A percentile compares a stretch with the other conserved stretches of the same genome.
Conservation (phyloP, 306 rosid species). For the Glycine latifolia region DNA sequence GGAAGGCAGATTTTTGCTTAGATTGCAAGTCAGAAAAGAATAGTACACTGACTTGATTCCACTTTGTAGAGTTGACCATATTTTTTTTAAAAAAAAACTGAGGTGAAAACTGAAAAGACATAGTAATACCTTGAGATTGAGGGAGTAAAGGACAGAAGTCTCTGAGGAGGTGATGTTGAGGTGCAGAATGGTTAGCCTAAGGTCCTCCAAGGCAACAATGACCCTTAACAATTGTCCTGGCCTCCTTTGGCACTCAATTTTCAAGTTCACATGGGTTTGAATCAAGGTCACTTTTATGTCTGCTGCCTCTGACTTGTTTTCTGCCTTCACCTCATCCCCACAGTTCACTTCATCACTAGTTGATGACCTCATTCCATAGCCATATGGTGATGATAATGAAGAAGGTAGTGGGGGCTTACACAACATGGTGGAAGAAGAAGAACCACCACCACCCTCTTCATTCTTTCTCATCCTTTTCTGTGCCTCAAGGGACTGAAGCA, state of each 20-base stretch:
- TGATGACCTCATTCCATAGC: conserved; percentile 50
- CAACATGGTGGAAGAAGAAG: conserved; percentile 45
- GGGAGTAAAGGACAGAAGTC: conserved; percentile 72
- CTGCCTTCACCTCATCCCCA: conserved; percentile 64
- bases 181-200: conserved; percentile 78
- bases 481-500: conserved; percentile 78
- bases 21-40: conserved; percentile 57
- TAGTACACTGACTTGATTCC: conserved; percentile 60
- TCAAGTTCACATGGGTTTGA: conserved; percentile 93
- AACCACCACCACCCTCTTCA: conserved; percentile 42
- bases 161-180: conserved; percentile 82
- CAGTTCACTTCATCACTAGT: conserved; percentile 43
- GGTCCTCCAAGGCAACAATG: conserved; percentile 84
- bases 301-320: conserved; percentile 74
- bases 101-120: conserved; percentile 41
- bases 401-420: conserved; percentile 39
- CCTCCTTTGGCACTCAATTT: conserved; percentile 68
- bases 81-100: background rate
- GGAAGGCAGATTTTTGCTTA: conserved; percentile 54
- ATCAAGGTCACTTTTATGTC: conserved; percentile 79
- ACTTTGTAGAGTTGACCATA: conserved; percentile 57
- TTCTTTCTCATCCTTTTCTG: conserved; percentile 64
- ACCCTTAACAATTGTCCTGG: conserved; percentile 73
- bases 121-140: conserved; percentile 91
- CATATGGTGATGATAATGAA: conserved; percentile 39